Evolutionary conservation across 768 basidiomycete species (phyloP), one percentile per base, ranked within the genome.

Genomic region (Tylopilus rubrobrunneus): DNA sequence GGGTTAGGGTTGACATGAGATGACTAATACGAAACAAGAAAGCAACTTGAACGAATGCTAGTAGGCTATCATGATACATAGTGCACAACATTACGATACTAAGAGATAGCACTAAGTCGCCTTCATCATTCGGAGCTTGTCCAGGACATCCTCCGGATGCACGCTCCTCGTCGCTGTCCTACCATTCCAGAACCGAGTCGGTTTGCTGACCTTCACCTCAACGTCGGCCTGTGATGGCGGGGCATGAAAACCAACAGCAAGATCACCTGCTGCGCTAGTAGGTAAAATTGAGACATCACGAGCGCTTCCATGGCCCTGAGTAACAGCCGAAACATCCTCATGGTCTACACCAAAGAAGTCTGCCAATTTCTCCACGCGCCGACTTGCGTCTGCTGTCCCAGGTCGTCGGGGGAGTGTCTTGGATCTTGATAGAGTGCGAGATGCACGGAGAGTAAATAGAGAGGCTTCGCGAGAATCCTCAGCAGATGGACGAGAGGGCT

Each of bases 91-190:
- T 36, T 33, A 34, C 33, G 31, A 11, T 31, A 14, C 25, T 46
- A 17, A 17, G 14, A 28, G 21, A 5, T 45, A 5, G 31, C 7
- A 4, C 39, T 49, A 54, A 40, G 66, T 52, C 43, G 71, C 71
- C 61, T 63, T 76, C 66, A 78, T 68, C 55, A 66, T 68, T 52
- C 80, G 74, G 48, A 82, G 64, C 62, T 74, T 67, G 46, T 71
- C 67, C 47, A 78, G 74, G 43, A 76, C 74, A 46, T 78, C 76
- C 11, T 67, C 62, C 56, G 76, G 73, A 48, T 77, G 68, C 40
- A 70, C 68, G 7, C 70, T 72, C 56, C 70, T 71, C 44, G 62
- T 58, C 47, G 56, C 49, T 31, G 51, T 51, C 56, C 64, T 62
- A 56, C 68, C 64, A 45, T 70, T 71, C 75, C 74, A 77, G 61